Evolutionary conservation across 2,329 filamentous ascomycete genomes (phyloP).

Genomic region (Didymella pinodella): DNA sequence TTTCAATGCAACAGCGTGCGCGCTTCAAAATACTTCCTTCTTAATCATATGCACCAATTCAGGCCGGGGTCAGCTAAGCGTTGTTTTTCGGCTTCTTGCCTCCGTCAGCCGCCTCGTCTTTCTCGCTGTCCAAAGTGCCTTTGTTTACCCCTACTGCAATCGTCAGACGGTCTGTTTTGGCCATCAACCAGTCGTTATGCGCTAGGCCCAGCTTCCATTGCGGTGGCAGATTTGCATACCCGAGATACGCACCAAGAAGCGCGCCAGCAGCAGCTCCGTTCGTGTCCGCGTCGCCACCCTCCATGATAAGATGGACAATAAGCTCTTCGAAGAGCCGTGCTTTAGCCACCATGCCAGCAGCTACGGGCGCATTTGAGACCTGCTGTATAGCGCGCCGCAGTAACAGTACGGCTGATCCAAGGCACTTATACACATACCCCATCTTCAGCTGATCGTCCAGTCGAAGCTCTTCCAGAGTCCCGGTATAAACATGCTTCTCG

Average conservation of each 20-base stretch:
- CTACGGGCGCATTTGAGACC: constrained; percentile 1
- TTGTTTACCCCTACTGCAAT: constrained; percentile 50
- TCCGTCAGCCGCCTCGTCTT: constrained; percentile 54
- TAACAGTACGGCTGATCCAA: constrained; percentile 58
- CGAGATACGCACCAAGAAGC: constrained; percentile 59
- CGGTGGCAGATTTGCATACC: constrained; percentile 56
- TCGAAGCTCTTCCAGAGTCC: constrained; percentile 52
- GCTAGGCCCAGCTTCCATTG: constrained; percentile 61
- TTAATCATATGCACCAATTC: neutral
- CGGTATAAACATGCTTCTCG: constrained; percentile 50
- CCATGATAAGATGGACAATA: constrained; percentile 60
- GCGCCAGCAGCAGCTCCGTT: constrained; percentile 63
- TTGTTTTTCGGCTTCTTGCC: constrained; percentile 33
- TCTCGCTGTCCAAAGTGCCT: constrained; percentile 44
- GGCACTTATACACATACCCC: constrained; percentile 64
- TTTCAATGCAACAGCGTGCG: no score
- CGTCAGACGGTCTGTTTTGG: constrained; percentile 55
- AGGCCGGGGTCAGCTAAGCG: neutral
- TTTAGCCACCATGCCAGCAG: constrained; percentile 3
- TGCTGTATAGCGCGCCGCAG: constrained; percentile 56
- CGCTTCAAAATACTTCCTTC: no score
- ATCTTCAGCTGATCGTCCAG: constrained; percentile 58
- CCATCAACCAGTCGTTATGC: constrained; percentile 57
- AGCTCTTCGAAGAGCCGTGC: constrained; percentile 54
- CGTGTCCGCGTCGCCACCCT: constrained; percentile 63